Percentiles rank a stretch among this genome's conserved stretches.
These are phyloP conservation scores for Eremomyces bilateralis DNA, from an alignment of 495 filamentous ascomycete species.

Conservation along the genomic window DNA sequence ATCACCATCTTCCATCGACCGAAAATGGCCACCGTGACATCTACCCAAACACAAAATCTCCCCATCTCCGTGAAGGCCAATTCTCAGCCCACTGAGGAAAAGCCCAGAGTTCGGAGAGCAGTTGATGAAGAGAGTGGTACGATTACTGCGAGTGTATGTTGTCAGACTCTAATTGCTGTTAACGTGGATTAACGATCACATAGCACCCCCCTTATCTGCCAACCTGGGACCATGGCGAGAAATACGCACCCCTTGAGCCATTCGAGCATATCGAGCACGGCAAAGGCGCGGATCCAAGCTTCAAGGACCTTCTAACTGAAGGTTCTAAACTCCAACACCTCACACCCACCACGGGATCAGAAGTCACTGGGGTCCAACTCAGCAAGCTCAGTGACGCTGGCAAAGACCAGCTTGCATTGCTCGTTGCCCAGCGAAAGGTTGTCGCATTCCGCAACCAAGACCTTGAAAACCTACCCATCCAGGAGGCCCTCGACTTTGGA, in stretches of 20 bases:
- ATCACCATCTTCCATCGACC: too few relatives aligned
- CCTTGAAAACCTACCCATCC: slow-evolving; percentile 51
- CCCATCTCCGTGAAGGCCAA: too few relatives aligned
- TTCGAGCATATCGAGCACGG: slow-evolving; percentile 58
- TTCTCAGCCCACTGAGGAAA: too few relatives aligned
- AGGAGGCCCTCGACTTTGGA: slow-evolving; percentile 45
- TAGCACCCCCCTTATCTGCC: too few relatives aligned
- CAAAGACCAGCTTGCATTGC: slow-evolving; percentile 63
- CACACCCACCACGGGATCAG: slow-evolving; percentile 54
- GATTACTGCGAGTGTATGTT: too few relatives aligned
- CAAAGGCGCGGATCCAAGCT: slow-evolving; percentile 42
- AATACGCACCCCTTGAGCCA: slow-evolving; percentile 42
- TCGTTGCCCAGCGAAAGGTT: slow-evolving; percentile 59
- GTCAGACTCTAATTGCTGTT: too few relatives aligned
- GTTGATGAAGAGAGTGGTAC: too few relatives aligned
- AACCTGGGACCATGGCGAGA: too few relatives aligned
- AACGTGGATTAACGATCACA: too few relatives aligned
- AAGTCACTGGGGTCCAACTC: slow-evolving; percentile 57
- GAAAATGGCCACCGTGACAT: too few relatives aligned
- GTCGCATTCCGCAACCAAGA: slow-evolving; percentile 63
- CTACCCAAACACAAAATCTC: too few relatives aligned
- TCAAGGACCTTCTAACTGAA: slow-evolving; percentile 38
- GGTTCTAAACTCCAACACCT: slow-evolving; percentile 32
- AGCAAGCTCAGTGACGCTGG: slow-evolving; percentile 39
- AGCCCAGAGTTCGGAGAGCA: too few relatives aligned